phyloP scores from a whole-genome alignment of 2,329 filamentous ascomycete species.

The Neonectria coccinea region DNA sequence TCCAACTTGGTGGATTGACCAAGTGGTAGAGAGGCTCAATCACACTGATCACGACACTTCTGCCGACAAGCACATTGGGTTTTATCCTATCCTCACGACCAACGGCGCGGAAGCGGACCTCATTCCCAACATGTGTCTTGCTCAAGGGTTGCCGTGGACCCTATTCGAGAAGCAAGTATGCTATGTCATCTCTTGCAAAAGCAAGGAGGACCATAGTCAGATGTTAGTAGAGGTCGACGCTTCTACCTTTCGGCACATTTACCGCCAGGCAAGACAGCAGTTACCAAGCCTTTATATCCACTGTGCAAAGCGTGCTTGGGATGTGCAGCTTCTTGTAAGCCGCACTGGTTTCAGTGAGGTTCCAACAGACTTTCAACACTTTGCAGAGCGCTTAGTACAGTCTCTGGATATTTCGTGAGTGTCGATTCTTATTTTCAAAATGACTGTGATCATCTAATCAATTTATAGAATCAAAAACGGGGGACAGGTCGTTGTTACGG shows the following conservation, averaged over 20 bases:
- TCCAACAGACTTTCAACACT: conserved; percentile 31
- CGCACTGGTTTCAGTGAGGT: conserved; percentile 27
- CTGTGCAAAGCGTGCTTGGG: conserved; percentile 49
- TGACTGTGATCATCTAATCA: conserved; percentile 17
- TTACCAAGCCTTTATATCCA: conserved; percentile 45
- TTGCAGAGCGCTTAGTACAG: conserved; percentile 38
- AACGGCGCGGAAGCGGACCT: conserved; percentile 42
- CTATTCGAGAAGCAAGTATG: conserved; percentile 33
- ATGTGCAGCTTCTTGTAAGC: conserved; percentile 44
- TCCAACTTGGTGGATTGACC: conserved; percentile 30
- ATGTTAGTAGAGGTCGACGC: conserved; percentile 47
- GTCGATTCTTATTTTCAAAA: neutral
- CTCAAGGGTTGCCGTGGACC: conserved; percentile 37
- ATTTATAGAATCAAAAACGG: conserved; percentile 27
- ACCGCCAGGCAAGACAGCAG: conserved; percentile 34
- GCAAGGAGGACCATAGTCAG: conserved; percentile 2
- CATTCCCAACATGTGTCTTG: conserved; percentile 28
- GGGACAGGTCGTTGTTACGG: conserved; percentile 36
- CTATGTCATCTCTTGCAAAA: conserved; percentile 46
- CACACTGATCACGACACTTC: conserved; percentile 3
- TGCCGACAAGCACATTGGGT: conserved; percentile 33
- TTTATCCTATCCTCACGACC: conserved; percentile 47
- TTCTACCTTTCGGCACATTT: conserved; percentile 39
- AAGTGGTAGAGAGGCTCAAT: conserved; percentile 27
- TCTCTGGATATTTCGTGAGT: conserved; percentile 45